These are phyloP conservation scores for Neocucurbitaria cava DNA, from an alignment of 2,329 filamentous ascomycete species.

Conservation along the genomic window DNA sequence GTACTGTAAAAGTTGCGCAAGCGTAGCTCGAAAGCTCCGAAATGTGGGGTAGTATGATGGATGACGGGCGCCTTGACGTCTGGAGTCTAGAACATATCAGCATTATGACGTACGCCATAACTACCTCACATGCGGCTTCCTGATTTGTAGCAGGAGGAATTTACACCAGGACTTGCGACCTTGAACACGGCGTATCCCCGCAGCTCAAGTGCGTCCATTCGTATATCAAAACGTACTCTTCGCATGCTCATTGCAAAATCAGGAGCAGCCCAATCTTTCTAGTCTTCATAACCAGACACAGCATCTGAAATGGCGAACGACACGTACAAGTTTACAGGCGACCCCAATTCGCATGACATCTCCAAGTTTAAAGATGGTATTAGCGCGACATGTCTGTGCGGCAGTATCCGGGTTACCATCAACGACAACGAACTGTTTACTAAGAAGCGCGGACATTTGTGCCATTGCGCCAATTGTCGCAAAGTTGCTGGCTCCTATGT, in stretches of 20 bases:
- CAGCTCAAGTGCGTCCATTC: not conserved
- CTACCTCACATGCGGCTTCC: too few relatives aligned
- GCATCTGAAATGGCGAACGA: not conserved
- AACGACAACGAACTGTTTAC: conserved; percentile 57
- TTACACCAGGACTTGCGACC: too few relatives aligned
- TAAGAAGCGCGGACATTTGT: conserved; percentile 51
- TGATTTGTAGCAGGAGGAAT: too few relatives aligned
- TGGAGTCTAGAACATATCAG: too few relatives aligned
- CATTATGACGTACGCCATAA: too few relatives aligned
- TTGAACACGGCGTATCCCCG: not conserved
- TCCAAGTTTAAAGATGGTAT: conserved; percentile 45
- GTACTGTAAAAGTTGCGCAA: not conserved
- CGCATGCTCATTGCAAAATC: too few relatives aligned
- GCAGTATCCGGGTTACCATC: conserved; percentile 57
- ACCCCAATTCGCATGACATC: conserved; percentile 48
- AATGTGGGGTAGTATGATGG: too few relatives aligned
- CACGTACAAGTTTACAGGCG: conserved; percentile 37
- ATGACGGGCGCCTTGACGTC: too few relatives aligned
- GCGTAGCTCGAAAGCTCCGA: too few relatives aligned
- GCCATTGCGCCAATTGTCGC: conserved; percentile 61
- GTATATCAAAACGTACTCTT: too few relatives aligned
- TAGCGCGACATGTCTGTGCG: conserved; percentile 55
- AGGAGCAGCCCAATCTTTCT: not conserved
- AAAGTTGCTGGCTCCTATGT: conserved; percentile 57
- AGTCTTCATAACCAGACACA: not conserved